A percentile compares a stretch with the other conserved stretches of the same genome.
phyloP scores from a whole-genome alignment of 345 rosid genomes.

The Brassica incana region DNA sequence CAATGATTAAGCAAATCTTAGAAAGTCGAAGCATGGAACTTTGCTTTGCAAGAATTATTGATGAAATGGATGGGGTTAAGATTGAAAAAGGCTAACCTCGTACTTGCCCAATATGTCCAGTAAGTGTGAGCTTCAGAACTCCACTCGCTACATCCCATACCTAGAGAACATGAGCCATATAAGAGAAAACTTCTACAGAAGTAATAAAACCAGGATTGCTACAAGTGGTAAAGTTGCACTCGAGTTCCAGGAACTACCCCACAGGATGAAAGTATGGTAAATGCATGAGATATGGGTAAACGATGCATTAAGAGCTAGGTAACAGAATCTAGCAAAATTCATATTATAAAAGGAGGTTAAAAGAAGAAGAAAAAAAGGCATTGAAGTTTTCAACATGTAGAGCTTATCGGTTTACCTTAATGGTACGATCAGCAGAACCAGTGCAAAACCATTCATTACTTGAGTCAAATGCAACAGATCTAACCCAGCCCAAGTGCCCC shows the following conservation, averaged over 20 bases:
- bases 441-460: constrained; percentile 93
- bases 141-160: constrained; percentile 96
- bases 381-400: not conserved
- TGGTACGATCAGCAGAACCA: constrained; percentile 94
- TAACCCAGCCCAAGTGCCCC: constrained; percentile 97
- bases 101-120: constrained; percentile 88
- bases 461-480: constrained; percentile 92
- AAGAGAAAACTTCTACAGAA: not conserved
- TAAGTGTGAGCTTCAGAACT: constrained; percentile 79
- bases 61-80: not conserved
- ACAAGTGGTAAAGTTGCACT: constrained; percentile 7
- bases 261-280: not conserved
- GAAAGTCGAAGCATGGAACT: not conserved
- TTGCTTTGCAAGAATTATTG: not conserved
- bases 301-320: not conserved
- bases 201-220: not conserved
- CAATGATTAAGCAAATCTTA: not conserved
- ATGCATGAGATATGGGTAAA: not conserved
- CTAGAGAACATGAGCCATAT: constrained; percentile 41
- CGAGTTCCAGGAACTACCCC: not conserved
- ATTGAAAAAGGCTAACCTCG: constrained; percentile 55
- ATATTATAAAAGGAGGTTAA: not conserved
- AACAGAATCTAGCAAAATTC: not conserved
- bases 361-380: not conserved
- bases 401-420: constrained; percentile 54